Conservation (phyloP, 257 asterid genomes). For the Primulina huaijiensis region DNA sequence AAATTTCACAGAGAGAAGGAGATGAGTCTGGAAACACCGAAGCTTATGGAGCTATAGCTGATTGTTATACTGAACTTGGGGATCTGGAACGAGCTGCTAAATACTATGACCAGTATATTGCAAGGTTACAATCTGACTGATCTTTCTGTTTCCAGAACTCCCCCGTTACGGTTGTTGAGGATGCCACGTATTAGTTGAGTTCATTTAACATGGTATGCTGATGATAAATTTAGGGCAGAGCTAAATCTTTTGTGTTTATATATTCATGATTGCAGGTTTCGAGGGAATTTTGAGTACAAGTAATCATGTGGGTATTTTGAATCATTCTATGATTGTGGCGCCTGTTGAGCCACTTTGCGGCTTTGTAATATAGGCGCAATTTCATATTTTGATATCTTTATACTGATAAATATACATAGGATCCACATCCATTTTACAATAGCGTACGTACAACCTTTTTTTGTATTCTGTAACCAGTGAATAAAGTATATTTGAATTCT, state of each 20-base stretch:
- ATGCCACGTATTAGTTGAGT: constrained; percentile 21
- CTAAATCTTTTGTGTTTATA: constrained; percentile 20
- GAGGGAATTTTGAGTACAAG: background rate
- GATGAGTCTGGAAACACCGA: constrained; percentile 92
- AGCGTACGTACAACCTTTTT: background rate
- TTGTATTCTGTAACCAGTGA: background rate
- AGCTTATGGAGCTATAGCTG: constrained; percentile 98
- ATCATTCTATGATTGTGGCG: background rate
- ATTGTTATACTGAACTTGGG: constrained; percentile 93
- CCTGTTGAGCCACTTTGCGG: background rate
- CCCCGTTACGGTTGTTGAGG: constrained; percentile 16
- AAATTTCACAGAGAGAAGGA: constrained; percentile 72
- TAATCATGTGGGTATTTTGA: background rate
- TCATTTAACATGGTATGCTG: constrained; percentile 1
- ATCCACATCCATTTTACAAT: background rate
- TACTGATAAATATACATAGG: too few species aligned
- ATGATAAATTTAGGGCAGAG: constrained; percentile 21
- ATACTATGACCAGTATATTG: constrained; percentile 81
- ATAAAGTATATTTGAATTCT: background rate
- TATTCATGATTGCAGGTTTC: background rate
- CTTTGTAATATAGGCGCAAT: background rate
- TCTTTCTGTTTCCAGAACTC: constrained; percentile 15
- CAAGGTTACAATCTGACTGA: constrained; percentile 83
- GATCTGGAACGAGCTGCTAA: constrained; percentile 90
- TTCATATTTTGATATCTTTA: background rate